Conservation (phyloP, 2,329 filamentous ascomycete genomes). For the Cladosporium sp. region DNA sequence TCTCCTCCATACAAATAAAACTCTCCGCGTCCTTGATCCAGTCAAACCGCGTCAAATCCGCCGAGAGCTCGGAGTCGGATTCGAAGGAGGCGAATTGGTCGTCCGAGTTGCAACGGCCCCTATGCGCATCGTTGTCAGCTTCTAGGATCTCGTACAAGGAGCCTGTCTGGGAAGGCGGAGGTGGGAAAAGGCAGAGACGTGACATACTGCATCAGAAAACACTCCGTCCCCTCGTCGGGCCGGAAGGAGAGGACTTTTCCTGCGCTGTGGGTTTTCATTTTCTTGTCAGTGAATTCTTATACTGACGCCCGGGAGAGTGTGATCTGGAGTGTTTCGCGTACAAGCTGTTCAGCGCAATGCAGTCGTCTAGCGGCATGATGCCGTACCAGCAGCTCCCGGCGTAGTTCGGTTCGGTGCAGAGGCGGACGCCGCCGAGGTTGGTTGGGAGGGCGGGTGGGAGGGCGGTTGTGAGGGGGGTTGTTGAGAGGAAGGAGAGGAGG, state of each 20-base stretch:
- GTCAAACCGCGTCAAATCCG: conserved; percentile 16
- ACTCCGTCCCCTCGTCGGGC: conserved; percentile 21
- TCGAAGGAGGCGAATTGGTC: conserved; percentile 1
- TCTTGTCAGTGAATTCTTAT: not conserved
- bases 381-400: conserved; percentile 20
- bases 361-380: conserved; percentile 21
- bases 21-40: conserved; percentile 22
- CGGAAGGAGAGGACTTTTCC: conserved; percentile 19
- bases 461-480: not conserved
- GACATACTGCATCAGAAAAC: conserved; percentile 27
- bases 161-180: not conserved
- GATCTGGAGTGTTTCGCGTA: conserved; percentile 13
- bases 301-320: not conserved
- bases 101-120: conserved; percentile 3
- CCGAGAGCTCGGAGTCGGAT: conserved; percentile 7
- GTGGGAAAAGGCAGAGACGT: not conserved
- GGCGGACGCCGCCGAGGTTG: conserved; percentile 30
- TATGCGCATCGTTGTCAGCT: not conserved
- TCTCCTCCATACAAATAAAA: conserved; percentile 23
- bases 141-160: no score
- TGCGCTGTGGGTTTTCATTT: conserved; percentile 12
- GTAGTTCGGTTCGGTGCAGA: conserved; percentile 22
- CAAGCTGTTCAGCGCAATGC: conserved; percentile 25
- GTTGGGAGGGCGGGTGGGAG: not conserved
- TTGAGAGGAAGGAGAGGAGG: not conserved